A percentile compares a stretch with the other conserved stretches of the same genome.
Conservation (phyloP, 352 stramenopile genomes). For the Globisporangium canariense region DNA sequence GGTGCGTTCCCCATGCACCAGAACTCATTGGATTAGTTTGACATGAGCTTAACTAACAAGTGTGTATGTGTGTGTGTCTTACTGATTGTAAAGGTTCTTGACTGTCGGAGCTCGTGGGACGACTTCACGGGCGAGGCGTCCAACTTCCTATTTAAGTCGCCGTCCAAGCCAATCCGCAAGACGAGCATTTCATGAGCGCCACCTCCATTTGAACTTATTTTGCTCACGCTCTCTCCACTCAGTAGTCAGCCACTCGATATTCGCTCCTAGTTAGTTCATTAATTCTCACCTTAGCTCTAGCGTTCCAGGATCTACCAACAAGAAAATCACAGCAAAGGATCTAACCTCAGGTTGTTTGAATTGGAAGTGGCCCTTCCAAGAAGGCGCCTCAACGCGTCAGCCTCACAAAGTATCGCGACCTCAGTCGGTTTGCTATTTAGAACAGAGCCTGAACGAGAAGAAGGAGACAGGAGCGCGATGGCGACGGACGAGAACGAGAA, state of each 20-base stretch:
- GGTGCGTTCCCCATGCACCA: conserved; percentile 25
- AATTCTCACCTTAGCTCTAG: neutral
- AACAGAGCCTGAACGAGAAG: neutral
- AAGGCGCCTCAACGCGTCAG: neutral
- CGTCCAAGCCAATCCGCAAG: conserved; percentile 25
- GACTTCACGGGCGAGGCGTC: conserved; percentile 11
- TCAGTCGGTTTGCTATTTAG: neutral
- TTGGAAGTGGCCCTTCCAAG: conserved; percentile 2
- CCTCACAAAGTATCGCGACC: neutral
- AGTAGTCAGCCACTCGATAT: conserved; percentile 1
- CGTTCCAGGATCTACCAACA: neutral
- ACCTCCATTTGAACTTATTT: neutral
- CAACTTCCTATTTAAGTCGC: conserved; percentile 25
- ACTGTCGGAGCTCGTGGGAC: conserved; percentile 19
- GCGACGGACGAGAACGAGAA: conserved; percentile 14
- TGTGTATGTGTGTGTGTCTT: neutral
- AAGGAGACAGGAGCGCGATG: neutral
- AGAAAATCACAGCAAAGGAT: neutral
- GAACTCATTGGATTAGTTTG: neutral
- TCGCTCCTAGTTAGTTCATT: neutral
- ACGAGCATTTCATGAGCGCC: conserved; percentile 29
- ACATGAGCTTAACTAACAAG: neutral
- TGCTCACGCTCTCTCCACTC: neutral
- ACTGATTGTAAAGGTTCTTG: conserved; percentile 24
- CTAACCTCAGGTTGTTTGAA: neutral